Evolutionary conservation across 179 eudicot genomes (phyloP).

Genomic region (Spergularia azorica): DNA sequence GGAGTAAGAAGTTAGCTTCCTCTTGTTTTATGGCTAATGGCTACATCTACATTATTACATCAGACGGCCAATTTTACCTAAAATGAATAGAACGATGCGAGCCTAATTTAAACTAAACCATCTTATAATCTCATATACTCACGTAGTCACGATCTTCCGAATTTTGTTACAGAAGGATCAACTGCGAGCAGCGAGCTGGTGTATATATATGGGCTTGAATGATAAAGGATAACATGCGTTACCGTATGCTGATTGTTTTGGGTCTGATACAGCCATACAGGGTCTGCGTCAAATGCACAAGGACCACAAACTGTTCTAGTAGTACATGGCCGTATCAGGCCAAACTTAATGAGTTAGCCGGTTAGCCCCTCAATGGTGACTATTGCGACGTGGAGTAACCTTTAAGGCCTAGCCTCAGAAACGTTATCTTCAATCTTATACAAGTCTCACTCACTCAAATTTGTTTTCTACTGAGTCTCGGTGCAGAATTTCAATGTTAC

Average conservation of each 20-base stretch:
- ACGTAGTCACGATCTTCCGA: no score
- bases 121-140: no score
- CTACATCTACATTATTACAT: neutral
- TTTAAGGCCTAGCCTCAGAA: conserved; percentile 41
- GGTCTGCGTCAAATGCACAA: neutral
- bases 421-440: conserved; percentile 36
- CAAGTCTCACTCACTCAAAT: conserved; percentile 14
- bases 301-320: neutral
- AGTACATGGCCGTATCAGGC: conserved; percentile 22
- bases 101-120: neutral
- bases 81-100: neutral
- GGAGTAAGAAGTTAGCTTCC: no score
- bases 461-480: conserved; percentile 18
- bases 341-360: conserved; percentile 6
- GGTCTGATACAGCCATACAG: neutral
- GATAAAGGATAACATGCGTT: no score
- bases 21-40: neutral
- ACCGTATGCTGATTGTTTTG: no score
- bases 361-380: conserved; percentile 5
- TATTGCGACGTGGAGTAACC: conserved; percentile 21
- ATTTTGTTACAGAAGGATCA: no score
- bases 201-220: no score
- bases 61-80: neutral
- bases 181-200: no score
- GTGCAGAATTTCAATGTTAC: conserved; percentile 11